Evolutionary conservation across 2,329 filamentous ascomycete genomes (phyloP).

Genomic region (Trichoderma afroharzianum): DNA sequence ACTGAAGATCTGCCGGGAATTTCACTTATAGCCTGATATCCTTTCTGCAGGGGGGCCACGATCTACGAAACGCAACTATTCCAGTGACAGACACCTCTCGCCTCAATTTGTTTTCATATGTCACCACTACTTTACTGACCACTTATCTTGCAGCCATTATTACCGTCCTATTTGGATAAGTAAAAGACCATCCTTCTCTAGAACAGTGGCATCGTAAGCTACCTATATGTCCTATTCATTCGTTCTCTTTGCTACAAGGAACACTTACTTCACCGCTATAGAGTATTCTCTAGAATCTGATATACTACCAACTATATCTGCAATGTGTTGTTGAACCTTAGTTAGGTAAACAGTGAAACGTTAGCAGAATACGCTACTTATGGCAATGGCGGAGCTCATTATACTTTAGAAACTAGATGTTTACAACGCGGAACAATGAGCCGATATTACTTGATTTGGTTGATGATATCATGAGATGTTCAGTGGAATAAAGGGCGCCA

Average conservation of each 20-base stretch:
- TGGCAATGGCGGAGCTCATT: not conserved
- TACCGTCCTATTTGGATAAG: not conserved
- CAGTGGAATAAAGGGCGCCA: not conserved
- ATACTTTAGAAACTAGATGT: not conserved
- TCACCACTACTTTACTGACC: rapidly evolving
- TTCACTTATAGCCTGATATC: not conserved
- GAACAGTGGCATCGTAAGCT: not conserved
- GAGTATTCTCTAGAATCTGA: not conserved
- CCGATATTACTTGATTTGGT: not conserved
- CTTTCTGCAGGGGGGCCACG: rapidly evolving
- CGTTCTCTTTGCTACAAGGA: not conserved
- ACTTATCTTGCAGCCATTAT: not conserved
- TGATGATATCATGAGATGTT: not conserved
- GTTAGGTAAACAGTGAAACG: not conserved
- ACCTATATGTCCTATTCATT: not conserved
- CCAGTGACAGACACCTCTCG: not conserved
- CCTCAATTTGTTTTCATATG: not conserved
- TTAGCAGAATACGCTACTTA: not conserved
- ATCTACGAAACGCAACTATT: not conserved
- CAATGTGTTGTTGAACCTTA: not conserved
- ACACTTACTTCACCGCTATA: no score
- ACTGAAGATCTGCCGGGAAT: not conserved
- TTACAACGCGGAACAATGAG: not conserved
- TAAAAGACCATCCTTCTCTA: not conserved
- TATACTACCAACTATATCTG: not conserved